Percentiles rank a stretch among this genome's conserved stretches.
These are phyloP conservation scores for Thelephora ganbajun DNA, from an alignment of 768 basidiomycete species.

Conservation along the genomic window DNA sequence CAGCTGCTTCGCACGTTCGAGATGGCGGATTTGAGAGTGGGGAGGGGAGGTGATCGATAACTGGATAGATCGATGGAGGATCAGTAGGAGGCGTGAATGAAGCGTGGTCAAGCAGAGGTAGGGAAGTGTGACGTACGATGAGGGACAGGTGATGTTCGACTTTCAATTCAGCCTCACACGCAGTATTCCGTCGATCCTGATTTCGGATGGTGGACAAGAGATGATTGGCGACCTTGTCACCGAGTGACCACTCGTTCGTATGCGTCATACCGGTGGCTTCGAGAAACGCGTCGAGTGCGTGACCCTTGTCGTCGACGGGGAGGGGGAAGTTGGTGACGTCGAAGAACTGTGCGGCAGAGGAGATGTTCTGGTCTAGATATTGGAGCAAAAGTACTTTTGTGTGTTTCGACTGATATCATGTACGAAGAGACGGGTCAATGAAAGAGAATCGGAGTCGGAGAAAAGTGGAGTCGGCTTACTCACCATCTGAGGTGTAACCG, in stretches of 20 bases:
- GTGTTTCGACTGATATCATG: not conserved
- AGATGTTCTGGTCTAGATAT: not conserved
- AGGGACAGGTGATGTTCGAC: not conserved
- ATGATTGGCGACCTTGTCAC: not conserved
- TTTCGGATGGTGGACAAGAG: not conserved
- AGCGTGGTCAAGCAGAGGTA: not conserved
- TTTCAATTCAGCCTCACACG: not conserved
- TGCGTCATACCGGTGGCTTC: not conserved
- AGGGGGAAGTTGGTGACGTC: not conserved
- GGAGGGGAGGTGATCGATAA: not conserved
- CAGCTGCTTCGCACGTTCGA: not conserved
- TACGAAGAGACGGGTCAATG: not conserved
- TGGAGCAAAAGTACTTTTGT: not conserved
- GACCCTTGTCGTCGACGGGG: not conserved
- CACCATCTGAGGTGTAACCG: not conserved
- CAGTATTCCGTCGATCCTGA: not conserved
- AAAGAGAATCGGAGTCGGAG: not conserved
- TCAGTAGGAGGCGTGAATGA: not conserved
- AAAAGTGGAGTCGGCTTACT: not conserved
- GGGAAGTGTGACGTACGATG: not conserved
- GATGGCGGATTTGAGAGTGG: not conserved
- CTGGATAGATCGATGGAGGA: not conserved
- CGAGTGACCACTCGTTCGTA: not conserved
- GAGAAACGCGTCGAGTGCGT: not conserved
- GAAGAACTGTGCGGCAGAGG: not conserved